Evolutionary conservation across 805 yeast species (phyloP).

Genomic region (Cyberlindnera euphorbiiphila): DNA sequence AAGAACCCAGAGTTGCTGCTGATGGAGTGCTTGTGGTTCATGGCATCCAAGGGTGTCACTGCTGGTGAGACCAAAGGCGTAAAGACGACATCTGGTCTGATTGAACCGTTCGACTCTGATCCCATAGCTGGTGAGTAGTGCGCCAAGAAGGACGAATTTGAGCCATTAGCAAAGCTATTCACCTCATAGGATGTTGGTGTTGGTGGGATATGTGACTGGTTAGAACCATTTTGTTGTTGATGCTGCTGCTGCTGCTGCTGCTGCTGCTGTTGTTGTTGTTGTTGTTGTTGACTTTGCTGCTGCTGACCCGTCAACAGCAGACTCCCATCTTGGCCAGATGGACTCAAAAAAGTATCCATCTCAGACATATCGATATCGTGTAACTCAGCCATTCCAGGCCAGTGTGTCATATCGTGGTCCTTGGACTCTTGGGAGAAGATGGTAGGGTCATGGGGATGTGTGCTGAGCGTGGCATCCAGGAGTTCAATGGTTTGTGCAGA

Average conservation of each 20-base stretch:
- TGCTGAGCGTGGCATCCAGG: constrained; percentile 5
- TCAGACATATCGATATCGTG: constrained; percentile 11
- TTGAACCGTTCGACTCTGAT: constrained; percentile 18
- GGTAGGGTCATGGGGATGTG: constrained; percentile 3
- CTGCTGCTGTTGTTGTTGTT: constrained; percentile 3
- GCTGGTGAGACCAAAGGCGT: constrained; percentile 79
- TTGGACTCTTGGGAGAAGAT: not conserved
- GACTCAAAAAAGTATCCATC: constrained; percentile 14
- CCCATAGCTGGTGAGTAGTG: constrained; percentile 21
- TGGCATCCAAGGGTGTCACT: constrained; percentile 54
- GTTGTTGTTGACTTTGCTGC: constrained; percentile 1
- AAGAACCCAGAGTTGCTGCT: constrained; percentile 23
- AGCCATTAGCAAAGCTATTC: constrained; percentile 5
- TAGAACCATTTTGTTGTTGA: not conserved
- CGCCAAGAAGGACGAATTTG: constrained; percentile 11
- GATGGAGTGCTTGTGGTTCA: constrained; percentile 11
- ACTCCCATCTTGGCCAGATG: constrained; percentile 5
- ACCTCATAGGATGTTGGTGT: constrained; percentile 25
- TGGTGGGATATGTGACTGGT: constrained; percentile 16
- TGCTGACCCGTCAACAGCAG: too few species aligned
- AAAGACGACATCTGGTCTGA: constrained; percentile 58
- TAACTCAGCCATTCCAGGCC: constrained; percentile 10
- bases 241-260: constrained; percentile 5
- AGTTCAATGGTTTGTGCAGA: constrained; percentile 8
- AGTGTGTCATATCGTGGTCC: constrained; percentile 3